These are phyloP conservation scores for Cochlearia excelsa DNA, from an alignment of 345 rosid species.

Conservation along the genomic window DNA sequence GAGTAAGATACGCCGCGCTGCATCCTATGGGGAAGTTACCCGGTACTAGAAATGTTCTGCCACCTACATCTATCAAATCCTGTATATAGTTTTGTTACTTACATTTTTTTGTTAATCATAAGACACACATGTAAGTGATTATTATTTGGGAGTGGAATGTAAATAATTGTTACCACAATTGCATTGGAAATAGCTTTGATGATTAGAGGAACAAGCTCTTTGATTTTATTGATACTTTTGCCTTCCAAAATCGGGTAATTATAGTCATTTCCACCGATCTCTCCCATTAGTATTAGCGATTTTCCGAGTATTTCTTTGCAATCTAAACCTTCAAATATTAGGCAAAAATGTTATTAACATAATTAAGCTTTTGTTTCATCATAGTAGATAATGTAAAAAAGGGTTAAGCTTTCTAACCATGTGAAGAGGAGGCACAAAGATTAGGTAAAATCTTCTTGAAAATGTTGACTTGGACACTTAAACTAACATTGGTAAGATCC, in stretches of 20 bases:
- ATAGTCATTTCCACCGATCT: constrained; percentile 60
- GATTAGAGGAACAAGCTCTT: constrained; percentile 38
- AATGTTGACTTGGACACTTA: constrained; percentile 38
- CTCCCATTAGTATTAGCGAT: constrained; percentile 52
- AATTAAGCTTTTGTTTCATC: not conserved
- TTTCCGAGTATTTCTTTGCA: constrained; percentile 33
- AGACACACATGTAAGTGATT: not conserved
- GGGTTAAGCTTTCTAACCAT: constrained; percentile 19
- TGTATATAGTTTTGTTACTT: constrained; percentile 21
- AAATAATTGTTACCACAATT: constrained; percentile 35
- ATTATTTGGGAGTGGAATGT: not conserved
- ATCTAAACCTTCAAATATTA: constrained; percentile 17
- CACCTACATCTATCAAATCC: constrained; percentile 49
- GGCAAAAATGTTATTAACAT: not conserved
- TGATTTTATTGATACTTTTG: constrained; percentile 25
- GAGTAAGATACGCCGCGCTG: constrained; percentile 31
- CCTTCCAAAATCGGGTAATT: constrained; percentile 32
- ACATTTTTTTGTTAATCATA: not conserved
- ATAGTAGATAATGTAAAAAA: not conserved
- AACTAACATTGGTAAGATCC: constrained; percentile 32
- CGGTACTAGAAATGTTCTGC: constrained; percentile 44
- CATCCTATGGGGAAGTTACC: constrained; percentile 50
- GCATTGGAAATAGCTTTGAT: constrained; percentile 35
- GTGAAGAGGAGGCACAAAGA: constrained; percentile 37
- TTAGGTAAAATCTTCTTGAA: constrained; percentile 47